Evolutionary conservation across 192 early-diverging fungal genomes (phyloP).

Genomic region (Linderina pennispora): DNA sequence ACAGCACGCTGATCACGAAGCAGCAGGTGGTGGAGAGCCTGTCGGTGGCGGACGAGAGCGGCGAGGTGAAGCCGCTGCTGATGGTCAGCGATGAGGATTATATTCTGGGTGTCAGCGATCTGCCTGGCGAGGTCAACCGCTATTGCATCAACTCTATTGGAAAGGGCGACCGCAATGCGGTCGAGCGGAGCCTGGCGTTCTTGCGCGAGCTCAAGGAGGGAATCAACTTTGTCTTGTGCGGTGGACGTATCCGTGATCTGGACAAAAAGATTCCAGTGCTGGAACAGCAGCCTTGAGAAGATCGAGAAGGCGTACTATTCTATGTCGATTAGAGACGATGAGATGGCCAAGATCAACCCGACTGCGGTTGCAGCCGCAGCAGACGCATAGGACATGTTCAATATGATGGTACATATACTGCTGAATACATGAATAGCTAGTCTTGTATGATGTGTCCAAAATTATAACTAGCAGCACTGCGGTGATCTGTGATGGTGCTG

Average conservation of each 20-base stretch:
- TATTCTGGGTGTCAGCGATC: constrained; percentile 51
- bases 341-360: constrained; percentile 8
- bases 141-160: constrained; percentile 52
- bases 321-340: constrained; percentile 30
- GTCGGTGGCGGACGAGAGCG: neutral
- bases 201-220: constrained; percentile 44
- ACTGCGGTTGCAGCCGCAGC: neutral
- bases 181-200: constrained; percentile 33
- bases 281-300: constrained; percentile 42
- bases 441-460: too few relatives aligned
- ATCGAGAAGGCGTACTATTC: constrained; percentile 40
- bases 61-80: constrained; percentile 3
- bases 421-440: too few relatives aligned
- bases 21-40: constrained; percentile 26
- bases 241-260: constrained; percentile 9
- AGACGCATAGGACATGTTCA: too few relatives aligned
- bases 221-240: constrained; percentile 12
- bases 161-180: constrained; percentile 39
- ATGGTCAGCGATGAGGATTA: constrained; percentile 44
- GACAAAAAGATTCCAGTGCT: constrained; percentile 34
- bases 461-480: too few relatives aligned
- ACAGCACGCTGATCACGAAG: constrained; percentile 23
- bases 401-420: too few relatives aligned
- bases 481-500: too few relatives aligned
- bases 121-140: constrained; percentile 56